These are phyloP conservation scores for Podila clonocystis DNA, from an alignment of 192 early-diverging fungal species.

Conservation along the genomic window DNA sequence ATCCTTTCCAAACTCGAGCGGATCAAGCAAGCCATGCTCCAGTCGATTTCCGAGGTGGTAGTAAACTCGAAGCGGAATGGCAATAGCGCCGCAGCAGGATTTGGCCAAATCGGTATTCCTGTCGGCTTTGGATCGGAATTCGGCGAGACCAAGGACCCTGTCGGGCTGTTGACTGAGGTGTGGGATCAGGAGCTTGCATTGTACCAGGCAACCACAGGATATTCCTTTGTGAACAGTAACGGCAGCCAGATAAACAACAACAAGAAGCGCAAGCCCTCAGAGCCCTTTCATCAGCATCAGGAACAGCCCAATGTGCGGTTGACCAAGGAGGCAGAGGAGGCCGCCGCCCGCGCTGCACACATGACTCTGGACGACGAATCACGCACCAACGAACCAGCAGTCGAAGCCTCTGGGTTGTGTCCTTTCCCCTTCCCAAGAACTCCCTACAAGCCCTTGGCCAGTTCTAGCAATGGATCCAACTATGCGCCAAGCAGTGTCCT, in stretches of 20 bases:
- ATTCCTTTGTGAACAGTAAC: neutral
- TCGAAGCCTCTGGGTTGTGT: neutral
- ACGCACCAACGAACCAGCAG: neutral
- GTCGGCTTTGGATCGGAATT: conserved; percentile 24
- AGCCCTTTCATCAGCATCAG: conserved; percentile 47
- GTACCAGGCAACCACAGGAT: conserved; percentile 25
- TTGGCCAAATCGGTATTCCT: conserved; percentile 41
- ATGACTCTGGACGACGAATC: conserved; percentile 27
- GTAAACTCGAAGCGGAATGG: conserved; percentile 37
- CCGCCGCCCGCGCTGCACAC: conserved; percentile 32
- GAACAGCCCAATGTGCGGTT: conserved; percentile 38
- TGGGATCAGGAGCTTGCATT: conserved; percentile 40
- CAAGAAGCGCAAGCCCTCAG: conserved; percentile 44
- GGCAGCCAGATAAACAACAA: neutral
- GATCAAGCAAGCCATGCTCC: conserved; percentile 41
- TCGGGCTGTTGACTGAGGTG: conserved; percentile 24
- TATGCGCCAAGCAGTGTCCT: conserved; percentile 53
- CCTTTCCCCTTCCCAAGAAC: conserved; percentile 57
- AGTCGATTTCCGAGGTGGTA: conserved; percentile 39
- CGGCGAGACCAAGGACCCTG: conserved; percentile 27
- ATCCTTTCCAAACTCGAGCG: conserved; percentile 27
- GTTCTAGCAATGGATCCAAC: neutral
- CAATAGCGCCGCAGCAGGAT: conserved; percentile 30
- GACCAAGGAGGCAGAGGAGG: conserved; percentile 30
- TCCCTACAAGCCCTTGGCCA: conserved; percentile 52